Evolutionary conservation across 2,329 filamentous ascomycete species (phyloP), one percentile per base, ranked within the genome.

Genomic region (Pseudocercospora crystallina): DNA sequence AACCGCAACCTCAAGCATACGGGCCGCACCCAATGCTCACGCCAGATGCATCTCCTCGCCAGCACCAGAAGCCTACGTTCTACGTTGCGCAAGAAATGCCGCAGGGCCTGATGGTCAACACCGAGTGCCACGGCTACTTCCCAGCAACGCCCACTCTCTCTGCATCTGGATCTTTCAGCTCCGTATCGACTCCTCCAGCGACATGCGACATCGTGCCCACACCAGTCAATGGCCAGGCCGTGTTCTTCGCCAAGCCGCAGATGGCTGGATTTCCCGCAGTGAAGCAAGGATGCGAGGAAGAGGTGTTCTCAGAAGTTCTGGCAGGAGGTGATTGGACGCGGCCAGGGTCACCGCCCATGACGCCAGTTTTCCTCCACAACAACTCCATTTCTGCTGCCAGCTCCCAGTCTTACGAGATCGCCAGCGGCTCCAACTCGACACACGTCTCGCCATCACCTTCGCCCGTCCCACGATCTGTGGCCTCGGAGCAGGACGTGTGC

Each of bases 101-200:
- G 39, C 60, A 59, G 14, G 54, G 49, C 17, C 72, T 68, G 63
- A 72, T 69, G 65, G 74, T 95, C 58, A 87, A 95, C 71, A 89
- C 88, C 12, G 86, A 90, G 61, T 81, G 87, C 61, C 72, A 77
- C 61, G 80, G 83, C 59, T 88, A 85, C 72, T 89, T 89, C 66
- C 91, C 91, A 31, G 85, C 89, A 7, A 96, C 91, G 14, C 91
- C 91, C 42, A 87, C 90, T 39, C 80, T 96, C 63, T 96, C 91
- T 17, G 85, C 87, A 2, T 86, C 89, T 29, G 87, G 87, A 60
- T 96, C 91, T 74, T 84, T 82, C 58, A 96, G 90, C 77, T 84
- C 82, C 49, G 86, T 90, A 65, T 90, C 89, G 76, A 96, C 90
- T 79, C 90, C 92, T 29, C 81, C 80, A 44, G 86, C 86, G 56